Evolutionary conservation across 208 protist species (phyloP).

Genomic region (Crithidia sp.): DNA sequence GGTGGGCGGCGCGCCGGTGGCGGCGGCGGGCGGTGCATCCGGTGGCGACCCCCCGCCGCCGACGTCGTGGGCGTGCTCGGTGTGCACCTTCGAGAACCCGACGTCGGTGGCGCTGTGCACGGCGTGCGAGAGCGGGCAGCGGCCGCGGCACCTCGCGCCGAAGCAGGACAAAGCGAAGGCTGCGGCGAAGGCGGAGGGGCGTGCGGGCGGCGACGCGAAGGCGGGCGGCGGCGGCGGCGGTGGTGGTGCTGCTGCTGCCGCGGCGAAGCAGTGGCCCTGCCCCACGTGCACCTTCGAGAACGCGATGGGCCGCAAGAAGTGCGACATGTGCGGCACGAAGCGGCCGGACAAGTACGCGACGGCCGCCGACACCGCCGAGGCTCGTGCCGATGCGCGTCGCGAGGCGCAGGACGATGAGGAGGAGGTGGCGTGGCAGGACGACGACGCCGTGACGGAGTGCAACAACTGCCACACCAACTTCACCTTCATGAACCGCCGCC

Average conservation of each 20-base stretch:
- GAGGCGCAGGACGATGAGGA: slow-evolving; percentile 61
- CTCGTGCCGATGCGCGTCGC: slow-evolving; percentile 32
- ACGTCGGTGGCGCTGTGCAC: slow-evolving; percentile 51
- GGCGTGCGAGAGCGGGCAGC: slow-evolving; percentile 80
- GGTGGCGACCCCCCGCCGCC: slow-evolving; percentile 16
- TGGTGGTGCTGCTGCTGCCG: neutral
- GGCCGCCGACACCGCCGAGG: slow-evolving; percentile 26
- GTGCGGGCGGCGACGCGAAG: neutral
- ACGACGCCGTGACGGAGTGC: slow-evolving; percentile 67
- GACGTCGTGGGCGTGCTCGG: slow-evolving; percentile 69
- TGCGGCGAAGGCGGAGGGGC: neutral
- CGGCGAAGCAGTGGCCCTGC: slow-evolving; percentile 53
- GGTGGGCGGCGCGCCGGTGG: neutral
- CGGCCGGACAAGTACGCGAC: slow-evolving; percentile 56
- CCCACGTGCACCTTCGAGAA: slow-evolving; percentile 77
- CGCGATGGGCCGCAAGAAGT: slow-evolving; percentile 44
- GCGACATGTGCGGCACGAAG: slow-evolving; percentile 72
- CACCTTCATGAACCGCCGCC: slow-evolving; percentile 67
- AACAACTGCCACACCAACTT: slow-evolving; percentile 79
- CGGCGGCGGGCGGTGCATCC: neutral
- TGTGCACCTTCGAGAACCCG: slow-evolving; percentile 82
- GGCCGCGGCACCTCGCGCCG: slow-evolving; percentile 54
- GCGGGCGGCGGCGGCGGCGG: neutral
- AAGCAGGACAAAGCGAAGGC: slow-evolving; percentile 12
- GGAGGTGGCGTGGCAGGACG: slow-evolving; percentile 83